Base-by-base conservation (phyloP, 2,329 filamentous ascomycete species). In the Myriosclerotinia curreyana region DNA sequence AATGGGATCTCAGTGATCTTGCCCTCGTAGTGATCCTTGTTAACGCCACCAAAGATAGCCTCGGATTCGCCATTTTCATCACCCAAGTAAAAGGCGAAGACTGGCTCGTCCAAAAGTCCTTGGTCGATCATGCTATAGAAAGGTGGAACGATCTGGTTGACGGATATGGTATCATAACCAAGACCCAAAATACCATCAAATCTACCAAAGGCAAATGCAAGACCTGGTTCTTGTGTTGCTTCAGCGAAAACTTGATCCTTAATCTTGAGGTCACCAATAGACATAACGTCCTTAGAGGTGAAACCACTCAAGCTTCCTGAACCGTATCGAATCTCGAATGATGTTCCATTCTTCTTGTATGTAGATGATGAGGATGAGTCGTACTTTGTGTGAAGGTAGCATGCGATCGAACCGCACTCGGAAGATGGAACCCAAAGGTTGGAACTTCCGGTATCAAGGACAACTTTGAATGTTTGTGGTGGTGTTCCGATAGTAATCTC, bases 401-500 rank as follows among this genome's bases (percentile, higher is more conserved):
- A 99, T 69, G 95, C 96, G 75, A 99, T 99, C 75, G 93, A 97
- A 75, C 85, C 88, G 79, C 96, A 99, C 75, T 92, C 83, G 64
- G 86, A 82, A 31, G 93, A 96, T 48, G 96, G 96, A 66, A 99
- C 93, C 96, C 96, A 99, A 69, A 99, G 86, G 83, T 99, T 99
- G 77, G 95, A 98, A 84, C 92, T 97, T 74, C 95, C 95, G 36
- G 95, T 99, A 78, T 99, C 95, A 69, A 99, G 89, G 69, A 99
- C 90, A 71, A 99, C 96, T 86, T 99, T 99, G 87, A 99, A 99
- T 71, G 81, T 84, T 82, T 99, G 95, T 42, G 95, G 88, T 70
- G 95, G 95, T 56, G 88, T 94, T 69, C 95, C 95, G 77, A 99
- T 86, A 72, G 86, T 85, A 77, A 99, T 97, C 79, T 97, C 92